These are phyloP conservation scores for maize (Zea mays) DNA, from an alignment of 176 grass and related monocot genomes.

Conservation along the genomic window DNA sequence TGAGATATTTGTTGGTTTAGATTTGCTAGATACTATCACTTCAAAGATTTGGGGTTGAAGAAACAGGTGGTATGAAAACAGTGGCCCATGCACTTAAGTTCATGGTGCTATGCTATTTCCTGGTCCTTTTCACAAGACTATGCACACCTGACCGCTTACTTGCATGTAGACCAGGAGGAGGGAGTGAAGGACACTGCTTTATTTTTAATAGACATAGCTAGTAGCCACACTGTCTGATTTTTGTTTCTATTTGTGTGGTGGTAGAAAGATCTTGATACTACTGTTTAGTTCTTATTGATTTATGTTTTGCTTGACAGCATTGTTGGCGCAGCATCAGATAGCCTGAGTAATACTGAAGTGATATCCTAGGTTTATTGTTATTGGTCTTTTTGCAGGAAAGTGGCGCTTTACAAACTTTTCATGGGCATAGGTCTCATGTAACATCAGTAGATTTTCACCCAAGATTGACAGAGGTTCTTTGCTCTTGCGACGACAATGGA, in stretches of 20 bases:
- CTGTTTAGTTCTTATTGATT: conserved; percentile 2
- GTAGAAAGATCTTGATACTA: conserved; percentile 13
- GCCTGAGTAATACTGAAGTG: conserved; percentile 5
- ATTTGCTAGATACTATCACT: neutral
- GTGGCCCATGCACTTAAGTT: neutral
- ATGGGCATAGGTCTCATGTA: conserved; percentile 66
- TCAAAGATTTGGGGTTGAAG: neutral
- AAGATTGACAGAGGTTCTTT: conserved; percentile 51
- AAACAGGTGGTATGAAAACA: neutral
- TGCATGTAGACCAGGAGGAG: neutral
- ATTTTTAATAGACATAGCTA: conserved; percentile 13
- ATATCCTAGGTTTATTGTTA: neutral
- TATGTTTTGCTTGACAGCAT: neutral
- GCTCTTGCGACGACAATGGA: conserved; percentile 70
- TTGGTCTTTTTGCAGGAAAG: conserved; percentile 48
- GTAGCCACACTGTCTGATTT: conserved; percentile 6
- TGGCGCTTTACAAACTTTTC: conserved; percentile 51
- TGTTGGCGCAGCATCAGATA: neutral
- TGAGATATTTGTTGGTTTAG: neutral
- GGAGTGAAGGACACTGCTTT: neutral
- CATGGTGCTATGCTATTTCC: neutral
- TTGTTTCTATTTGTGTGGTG: neutral
- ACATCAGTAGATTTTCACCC: conserved; percentile 79
- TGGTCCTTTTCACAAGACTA: neutral
- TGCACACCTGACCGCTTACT: neutral